Conservation (phyloP, 2,329 filamentous ascomycete species). For the Lecanicillium sp. region DNA sequence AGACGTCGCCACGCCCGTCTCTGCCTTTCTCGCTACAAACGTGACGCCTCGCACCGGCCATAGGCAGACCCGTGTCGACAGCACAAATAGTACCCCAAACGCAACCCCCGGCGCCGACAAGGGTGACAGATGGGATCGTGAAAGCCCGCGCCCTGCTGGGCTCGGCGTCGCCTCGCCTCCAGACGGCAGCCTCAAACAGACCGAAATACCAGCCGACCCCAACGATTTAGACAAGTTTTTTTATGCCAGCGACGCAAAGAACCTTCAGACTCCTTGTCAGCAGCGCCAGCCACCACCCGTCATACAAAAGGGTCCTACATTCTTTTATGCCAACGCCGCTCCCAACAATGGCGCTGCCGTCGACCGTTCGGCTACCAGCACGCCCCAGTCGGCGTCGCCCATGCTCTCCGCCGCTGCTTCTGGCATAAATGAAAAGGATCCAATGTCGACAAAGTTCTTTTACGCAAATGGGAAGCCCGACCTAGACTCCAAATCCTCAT, state of each 20-base stretch:
- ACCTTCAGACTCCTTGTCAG: constrained; percentile 28
- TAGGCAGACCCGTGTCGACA: constrained; percentile 66
- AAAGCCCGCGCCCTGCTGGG: constrained; percentile 20
- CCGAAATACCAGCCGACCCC: constrained; percentile 25
- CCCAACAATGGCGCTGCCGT: constrained; percentile 28
- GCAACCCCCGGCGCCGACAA: constrained; percentile 49
- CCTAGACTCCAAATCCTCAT: constrained; percentile 29
- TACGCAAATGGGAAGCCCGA: constrained; percentile 64
- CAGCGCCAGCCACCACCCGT: constrained; percentile 34
- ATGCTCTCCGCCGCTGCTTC: constrained; percentile 29
- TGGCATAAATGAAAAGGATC: constrained; percentile 31
- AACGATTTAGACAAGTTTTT: constrained; percentile 70
- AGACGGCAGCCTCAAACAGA: constrained; percentile 21
- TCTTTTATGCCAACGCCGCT: constrained; percentile 50
- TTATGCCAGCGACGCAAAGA: constrained; percentile 73
- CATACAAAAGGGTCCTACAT: constrained; percentile 43
- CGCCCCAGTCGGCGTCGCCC: constrained; percentile 19
- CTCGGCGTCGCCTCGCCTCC: constrained; percentile 27
- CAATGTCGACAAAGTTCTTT: constrained; percentile 60
- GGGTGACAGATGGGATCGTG: constrained; percentile 38
- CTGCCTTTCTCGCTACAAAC: constrained; percentile 57
- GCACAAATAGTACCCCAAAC: constrained; percentile 58
- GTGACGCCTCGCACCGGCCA: constrained; percentile 74
- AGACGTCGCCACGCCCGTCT: constrained; percentile 46
- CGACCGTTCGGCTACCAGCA: constrained; percentile 27